phyloP scores from a whole-genome alignment of 75 land plant species.

The Pseudotsuga menziesii region DNA sequence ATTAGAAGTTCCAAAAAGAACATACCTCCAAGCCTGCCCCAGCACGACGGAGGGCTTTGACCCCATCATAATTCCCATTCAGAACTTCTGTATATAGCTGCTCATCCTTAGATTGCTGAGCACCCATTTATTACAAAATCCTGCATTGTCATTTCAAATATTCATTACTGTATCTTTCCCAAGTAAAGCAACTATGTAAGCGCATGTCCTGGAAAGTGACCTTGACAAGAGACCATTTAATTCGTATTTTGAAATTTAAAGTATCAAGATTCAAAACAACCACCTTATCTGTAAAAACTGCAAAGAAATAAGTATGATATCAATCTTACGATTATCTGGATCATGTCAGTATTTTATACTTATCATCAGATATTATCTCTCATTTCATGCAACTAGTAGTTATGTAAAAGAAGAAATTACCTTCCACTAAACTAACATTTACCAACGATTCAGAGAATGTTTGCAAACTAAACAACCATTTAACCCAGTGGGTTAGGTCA shows the following conservation, averaged over 20 bases:
- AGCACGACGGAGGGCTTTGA: slow-evolving; percentile 58
- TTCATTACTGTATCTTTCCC: too few species aligned
- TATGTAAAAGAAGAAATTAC: neutral
- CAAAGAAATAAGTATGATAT: too few species aligned
- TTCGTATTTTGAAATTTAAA: too few species aligned
- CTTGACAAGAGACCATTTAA: too few species aligned
- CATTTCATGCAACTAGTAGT: neutral
- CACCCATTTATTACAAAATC: slow-evolving; percentile 55
- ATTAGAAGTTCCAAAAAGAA: too few species aligned
- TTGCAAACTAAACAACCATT: neutral
- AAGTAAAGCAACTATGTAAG: too few species aligned
- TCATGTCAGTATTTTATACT: neutral
- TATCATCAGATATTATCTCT: neutral
- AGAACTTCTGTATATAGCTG: slow-evolving; percentile 70
- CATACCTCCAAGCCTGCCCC: slow-evolving; percentile 87
- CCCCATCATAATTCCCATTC: slow-evolving; percentile 64
- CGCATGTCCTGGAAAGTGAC: too few species aligned
- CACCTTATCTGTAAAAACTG: too few species aligned
- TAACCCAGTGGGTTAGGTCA: too few species aligned
- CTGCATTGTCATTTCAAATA: neutral
- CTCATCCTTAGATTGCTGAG: slow-evolving; percentile 76
- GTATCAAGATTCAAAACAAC: too few species aligned
- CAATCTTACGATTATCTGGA: too few species aligned
- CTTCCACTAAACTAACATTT: neutral
- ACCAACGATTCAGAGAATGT: neutral